Conservation (phyloP, 2,329 filamentous ascomycete species). For the Pseudonectria buxi region DNA sequence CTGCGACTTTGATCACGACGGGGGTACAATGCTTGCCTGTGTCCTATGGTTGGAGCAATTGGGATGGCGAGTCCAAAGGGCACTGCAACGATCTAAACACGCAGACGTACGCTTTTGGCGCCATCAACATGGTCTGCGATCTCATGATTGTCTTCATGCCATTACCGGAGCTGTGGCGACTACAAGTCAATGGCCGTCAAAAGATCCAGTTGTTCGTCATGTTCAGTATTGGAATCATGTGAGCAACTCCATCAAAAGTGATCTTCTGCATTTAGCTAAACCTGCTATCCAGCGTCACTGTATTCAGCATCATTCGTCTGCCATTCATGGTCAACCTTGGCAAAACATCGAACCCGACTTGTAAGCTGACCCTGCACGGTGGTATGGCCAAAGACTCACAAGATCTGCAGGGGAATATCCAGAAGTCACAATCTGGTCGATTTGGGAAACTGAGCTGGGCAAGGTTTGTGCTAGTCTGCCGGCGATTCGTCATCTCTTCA, state of each 20-base stretch:
- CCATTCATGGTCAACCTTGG: conserved; percentile 11
- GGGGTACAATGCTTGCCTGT: conserved; percentile 11
- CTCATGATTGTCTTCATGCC: conserved; percentile 9
- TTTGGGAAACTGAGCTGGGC: conserved; percentile 16
- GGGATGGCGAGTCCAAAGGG: conserved; percentile 11
- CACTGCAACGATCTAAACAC: conserved; percentile 13
- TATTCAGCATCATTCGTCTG: conserved; percentile 12
- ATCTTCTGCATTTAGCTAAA: background rate
- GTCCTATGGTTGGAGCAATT: conserved; percentile 12
- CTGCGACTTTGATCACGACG: conserved; percentile 11
- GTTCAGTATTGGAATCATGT: conserved; percentile 13
- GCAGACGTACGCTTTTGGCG: conserved; percentile 15
- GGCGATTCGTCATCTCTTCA: conserved; percentile 14
- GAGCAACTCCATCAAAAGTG: background rate
- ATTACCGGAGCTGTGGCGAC: conserved; percentile 8
- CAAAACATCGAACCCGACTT: conserved; percentile 11
- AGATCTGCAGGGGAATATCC: conserved; percentile 7
- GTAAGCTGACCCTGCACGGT: conserved; percentile 1
- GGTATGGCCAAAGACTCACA: background rate
- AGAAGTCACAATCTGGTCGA: conserved; percentile 16
- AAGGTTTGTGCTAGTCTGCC: conserved; percentile 16
- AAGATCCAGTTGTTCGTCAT: conserved; percentile 14
- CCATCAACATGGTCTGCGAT: conserved; percentile 12
- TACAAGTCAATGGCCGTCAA: conserved; percentile 12
- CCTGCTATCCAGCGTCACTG: conserved; percentile 5